A percentile compares a stretch with the other conserved stretches of the same genome.
Conservation (phyloP, 805 yeast genomes). For the Sungouiozyma ichnusensis region DNA sequence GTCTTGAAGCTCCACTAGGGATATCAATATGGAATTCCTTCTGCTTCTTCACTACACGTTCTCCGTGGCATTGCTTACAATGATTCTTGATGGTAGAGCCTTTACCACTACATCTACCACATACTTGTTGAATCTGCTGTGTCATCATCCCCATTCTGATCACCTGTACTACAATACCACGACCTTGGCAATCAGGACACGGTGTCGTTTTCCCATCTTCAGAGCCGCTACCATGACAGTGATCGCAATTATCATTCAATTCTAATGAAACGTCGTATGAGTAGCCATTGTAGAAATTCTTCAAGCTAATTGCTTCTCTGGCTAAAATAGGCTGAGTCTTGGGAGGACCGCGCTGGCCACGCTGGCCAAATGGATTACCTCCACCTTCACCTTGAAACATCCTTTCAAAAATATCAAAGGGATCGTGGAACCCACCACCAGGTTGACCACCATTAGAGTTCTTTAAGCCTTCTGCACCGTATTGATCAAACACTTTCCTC, state of each 20-base stretch:
- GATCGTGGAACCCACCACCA: slow-evolving; percentile 28
- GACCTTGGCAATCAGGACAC: slow-evolving; percentile 67
- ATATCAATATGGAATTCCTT: slow-evolving; percentile 54
- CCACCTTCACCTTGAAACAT: slow-evolving; percentile 27
- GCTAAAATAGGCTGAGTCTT: slow-evolving; percentile 38
- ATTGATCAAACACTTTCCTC: slow-evolving; percentile 56
- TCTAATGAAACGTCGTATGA: slow-evolving; percentile 48
- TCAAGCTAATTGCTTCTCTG: slow-evolving; percentile 44
- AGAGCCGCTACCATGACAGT: slow-evolving; percentile 79
- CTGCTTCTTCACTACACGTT: slow-evolving; percentile 44
- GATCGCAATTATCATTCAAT: slow-evolving; percentile 64
- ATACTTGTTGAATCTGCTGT: slow-evolving; percentile 69
- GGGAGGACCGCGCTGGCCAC: slow-evolving; percentile 44
- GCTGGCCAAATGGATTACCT: slow-evolving; percentile 32
- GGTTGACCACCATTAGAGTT: slow-evolving; percentile 35
- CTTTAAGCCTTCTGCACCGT: slow-evolving; percentile 66
- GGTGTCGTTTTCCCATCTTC: slow-evolving; percentile 59
- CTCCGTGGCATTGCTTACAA: slow-evolving; percentile 66
- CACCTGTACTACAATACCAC: slow-evolving; percentile 54
- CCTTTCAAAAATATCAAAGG: slow-evolving; percentile 28
- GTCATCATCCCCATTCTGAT: slow-evolving; percentile 83
- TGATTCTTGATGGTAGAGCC: slow-evolving; percentile 57
- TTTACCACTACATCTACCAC: slow-evolving; percentile 71
- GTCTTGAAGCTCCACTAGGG: slow-evolving; percentile 60
- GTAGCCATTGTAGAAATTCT: slow-evolving; percentile 64